Evolutionary conservation across 1,284 basidiomycete genomes (phyloP).

Genomic region (Ceratobasidium papillatum): DNA sequence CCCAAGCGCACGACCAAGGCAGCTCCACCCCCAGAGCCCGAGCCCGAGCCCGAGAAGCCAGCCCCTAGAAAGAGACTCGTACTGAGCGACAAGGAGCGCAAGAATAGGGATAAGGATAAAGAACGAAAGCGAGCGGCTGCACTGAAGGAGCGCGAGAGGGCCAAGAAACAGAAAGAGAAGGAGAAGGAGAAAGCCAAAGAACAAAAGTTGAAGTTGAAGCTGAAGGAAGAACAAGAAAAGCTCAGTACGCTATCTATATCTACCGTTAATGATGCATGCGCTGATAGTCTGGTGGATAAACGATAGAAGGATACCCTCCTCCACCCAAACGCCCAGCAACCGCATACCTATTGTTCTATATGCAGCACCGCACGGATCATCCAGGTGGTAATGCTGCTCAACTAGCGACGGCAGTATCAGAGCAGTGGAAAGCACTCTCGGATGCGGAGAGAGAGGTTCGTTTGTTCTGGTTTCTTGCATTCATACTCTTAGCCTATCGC

Average conservation of each 20-base stretch:
- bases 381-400: not conserved
- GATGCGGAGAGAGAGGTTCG: conserved; percentile 8
- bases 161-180: not conserved
- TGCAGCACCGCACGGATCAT: not conserved
- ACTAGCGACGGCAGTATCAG: not conserved
- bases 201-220: not conserved
- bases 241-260: not conserved
- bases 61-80: not conserved
- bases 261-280: not conserved
- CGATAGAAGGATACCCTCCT: conserved; percentile 7
- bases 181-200: not conserved
- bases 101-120: not conserved
- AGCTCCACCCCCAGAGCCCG: not conserved
- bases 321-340: conserved; percentile 3
- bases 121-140: not conserved
- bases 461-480: not conserved
- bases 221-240: not conserved
- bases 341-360: not conserved
- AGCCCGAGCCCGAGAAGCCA: not conserved
- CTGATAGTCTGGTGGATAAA: not conserved
- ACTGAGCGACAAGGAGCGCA: conserved; percentile 11
- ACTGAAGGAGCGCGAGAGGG: not conserved
- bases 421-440: conserved; percentile 16
- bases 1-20: conserved; percentile 1
- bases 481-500: not conserved